phyloP scores from a whole-genome alignment of 768 basidiomycete species.

The Pilatotrama ljubarskyi region DNA sequence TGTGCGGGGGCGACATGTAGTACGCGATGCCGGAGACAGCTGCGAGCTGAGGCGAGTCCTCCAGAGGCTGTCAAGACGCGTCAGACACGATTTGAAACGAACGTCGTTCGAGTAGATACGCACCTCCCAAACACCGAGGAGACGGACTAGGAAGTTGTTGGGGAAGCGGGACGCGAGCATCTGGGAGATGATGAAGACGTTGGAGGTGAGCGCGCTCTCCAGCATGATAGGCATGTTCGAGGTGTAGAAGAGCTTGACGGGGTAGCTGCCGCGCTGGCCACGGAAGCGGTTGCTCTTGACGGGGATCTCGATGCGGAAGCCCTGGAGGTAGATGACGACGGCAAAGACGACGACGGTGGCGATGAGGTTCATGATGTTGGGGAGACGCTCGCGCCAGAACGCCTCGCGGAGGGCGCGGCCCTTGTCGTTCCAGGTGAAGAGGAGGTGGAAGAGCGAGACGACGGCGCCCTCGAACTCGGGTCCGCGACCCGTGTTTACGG shows the following conservation, averaged over 20 bases:
- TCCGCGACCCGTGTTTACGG: slow-evolving; percentile 96
- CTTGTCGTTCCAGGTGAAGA: slow-evolving; percentile 99
- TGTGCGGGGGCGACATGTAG: slow-evolving; percentile 98
- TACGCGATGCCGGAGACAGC: slow-evolving; percentile 92
- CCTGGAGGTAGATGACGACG: slow-evolving; percentile 96
- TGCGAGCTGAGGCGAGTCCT: slow-evolving; percentile 89
- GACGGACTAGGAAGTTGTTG: slow-evolving; percentile 80
- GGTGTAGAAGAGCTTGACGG: slow-evolving; percentile 98
- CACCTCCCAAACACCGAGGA: slow-evolving; percentile 99
- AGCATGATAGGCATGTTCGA: slow-evolving; percentile 99
- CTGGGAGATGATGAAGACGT: slow-evolving; percentile 95
- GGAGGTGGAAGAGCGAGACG: slow-evolving; percentile 93
- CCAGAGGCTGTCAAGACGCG: slow-evolving; percentile 66
- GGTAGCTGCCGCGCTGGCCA: slow-evolving; percentile 94
- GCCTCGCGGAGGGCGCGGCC: slow-evolving; percentile 95
- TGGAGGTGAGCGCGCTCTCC: slow-evolving; percentile 87
- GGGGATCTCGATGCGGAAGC: slow-evolving; percentile 98
- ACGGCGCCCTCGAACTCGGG: slow-evolving; percentile 98
- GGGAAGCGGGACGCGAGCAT: slow-evolving; percentile 95
- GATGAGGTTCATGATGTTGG: slow-evolving; percentile 97
- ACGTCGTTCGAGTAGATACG: slow-evolving; percentile 18
- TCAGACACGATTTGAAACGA: background rate
- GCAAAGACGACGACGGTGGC: slow-evolving; percentile 92
- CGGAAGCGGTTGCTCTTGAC: slow-evolving; percentile 96
- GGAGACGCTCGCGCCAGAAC: slow-evolving; percentile 95